These are phyloP conservation scores for Puccinia triticina DNA, from an alignment of 1,284 basidiomycete species.

Conservation along the genomic window DNA sequence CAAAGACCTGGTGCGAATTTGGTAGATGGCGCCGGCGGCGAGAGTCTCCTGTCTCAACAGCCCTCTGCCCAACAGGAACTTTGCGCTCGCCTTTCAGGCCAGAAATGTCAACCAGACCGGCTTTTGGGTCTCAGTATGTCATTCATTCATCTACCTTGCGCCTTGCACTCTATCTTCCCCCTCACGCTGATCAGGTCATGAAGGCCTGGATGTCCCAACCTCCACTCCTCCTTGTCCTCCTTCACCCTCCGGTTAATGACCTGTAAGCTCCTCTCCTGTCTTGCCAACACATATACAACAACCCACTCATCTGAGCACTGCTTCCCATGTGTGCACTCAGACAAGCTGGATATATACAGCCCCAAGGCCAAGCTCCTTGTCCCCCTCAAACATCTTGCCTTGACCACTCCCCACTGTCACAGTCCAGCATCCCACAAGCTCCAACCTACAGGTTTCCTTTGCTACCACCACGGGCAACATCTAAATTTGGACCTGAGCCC, in stretches of 20 bases:
- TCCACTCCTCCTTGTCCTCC: constrained; percentile 11
- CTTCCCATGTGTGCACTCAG: neutral
- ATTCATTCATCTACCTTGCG: neutral
- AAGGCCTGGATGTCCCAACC: constrained; percentile 47
- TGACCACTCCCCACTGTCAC: constrained; percentile 42
- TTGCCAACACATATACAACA: neutral
- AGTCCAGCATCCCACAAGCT: constrained; percentile 33
- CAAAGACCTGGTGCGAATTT: constrained; percentile 33
- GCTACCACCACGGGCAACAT: constrained; percentile 30
- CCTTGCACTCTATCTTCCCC: neutral
- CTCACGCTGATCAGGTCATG: constrained; percentile 18
- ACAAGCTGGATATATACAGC: constrained; percentile 39
- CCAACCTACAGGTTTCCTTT: constrained; percentile 1
- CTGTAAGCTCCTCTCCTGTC: neutral
- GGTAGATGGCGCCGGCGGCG: constrained; percentile 20
- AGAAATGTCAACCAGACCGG: constrained; percentile 46
- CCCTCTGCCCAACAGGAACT: neutral
- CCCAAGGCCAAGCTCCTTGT: constrained; percentile 32
- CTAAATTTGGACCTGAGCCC: constrained; percentile 34
- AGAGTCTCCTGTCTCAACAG: neutral
- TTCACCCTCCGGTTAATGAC: constrained; percentile 41
- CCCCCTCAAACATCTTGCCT: constrained; percentile 6
- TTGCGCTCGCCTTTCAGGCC: constrained; percentile 7
- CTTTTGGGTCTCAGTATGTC: constrained; percentile 46
- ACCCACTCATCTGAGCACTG: neutral